phyloP scores from a whole-genome alignment of 23 red algal species.

The Gracilaria gracilis region DNA sequence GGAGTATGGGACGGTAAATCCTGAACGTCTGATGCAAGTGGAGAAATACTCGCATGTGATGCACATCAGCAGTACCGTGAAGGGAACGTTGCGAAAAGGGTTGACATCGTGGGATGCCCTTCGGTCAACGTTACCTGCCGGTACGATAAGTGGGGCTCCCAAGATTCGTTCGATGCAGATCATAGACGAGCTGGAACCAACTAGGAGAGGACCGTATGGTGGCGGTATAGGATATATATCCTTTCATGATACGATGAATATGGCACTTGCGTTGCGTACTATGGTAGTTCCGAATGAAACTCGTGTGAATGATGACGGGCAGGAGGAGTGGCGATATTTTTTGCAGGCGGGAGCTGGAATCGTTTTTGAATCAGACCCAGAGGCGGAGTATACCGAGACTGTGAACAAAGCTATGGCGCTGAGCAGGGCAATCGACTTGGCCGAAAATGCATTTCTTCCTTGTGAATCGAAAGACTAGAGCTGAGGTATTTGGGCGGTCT shows the following conservation, averaged over 20 bases:
- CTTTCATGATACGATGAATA: conserved; percentile 98
- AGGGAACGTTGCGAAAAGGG: conserved; percentile 79
- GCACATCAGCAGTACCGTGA: conserved; percentile 96
- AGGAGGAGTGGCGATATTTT: conserved; percentile 78
- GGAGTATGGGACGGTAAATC: conserved; percentile 87
- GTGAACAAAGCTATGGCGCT: conserved; percentile 98
- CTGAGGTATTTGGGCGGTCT: neutral
- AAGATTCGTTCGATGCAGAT: conserved; percentile 99
- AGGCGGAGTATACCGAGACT: conserved; percentile 97
- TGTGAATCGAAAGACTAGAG: neutral
- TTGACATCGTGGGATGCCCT: conserved; percentile 96
- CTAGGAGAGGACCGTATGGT: conserved; percentile 95
- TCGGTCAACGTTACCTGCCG: conserved; percentile 91
- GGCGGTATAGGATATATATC: conserved; percentile 98
- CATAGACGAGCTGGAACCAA: conserved; percentile 96
- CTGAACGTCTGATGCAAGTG: conserved; percentile 87
- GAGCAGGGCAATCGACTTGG: conserved; percentile 89
- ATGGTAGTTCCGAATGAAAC: conserved; percentile 89
- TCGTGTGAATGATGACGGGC: conserved; percentile 17
- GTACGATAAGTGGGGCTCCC: conserved; percentile 94
- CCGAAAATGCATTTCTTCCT: conserved; percentile 86
- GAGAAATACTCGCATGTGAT: conserved; percentile 99
- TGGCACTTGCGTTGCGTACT: conserved; percentile 96
- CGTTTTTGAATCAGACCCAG: conserved; percentile 88
- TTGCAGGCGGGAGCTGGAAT: conserved; percentile 98